phyloP scores from a whole-genome alignment of 2,329 filamentous ascomycete genomes.

The Aspergillus udagawae region DNA sequence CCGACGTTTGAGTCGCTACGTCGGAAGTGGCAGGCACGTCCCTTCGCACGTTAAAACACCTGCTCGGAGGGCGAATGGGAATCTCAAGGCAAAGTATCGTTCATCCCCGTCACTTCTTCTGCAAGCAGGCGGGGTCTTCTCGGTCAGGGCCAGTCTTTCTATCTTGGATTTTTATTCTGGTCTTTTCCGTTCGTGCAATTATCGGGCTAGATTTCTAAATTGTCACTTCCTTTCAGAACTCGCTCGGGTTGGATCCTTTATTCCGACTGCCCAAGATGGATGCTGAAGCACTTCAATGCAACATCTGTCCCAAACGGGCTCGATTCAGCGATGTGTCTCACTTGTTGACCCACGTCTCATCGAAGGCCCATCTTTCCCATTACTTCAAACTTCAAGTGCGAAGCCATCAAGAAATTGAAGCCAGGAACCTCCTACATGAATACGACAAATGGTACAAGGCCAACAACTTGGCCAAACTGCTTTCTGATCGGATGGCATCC shows the following conservation, averaged over 20 bases:
- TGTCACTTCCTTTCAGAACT: constrained; percentile 22
- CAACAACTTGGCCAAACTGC: constrained; percentile 66
- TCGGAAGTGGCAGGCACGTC: background rate
- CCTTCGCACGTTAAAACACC: background rate
- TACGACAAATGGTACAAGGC: constrained; percentile 77
- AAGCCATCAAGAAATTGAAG: constrained; percentile 62
- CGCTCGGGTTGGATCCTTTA: constrained; percentile 9
- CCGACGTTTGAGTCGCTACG: background rate
- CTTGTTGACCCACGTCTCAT: constrained; percentile 84
- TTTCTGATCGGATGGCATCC: constrained; percentile 71
- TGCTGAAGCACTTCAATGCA: constrained; percentile 69
- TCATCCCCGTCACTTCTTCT: constrained; percentile 19
- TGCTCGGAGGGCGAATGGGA: constrained; percentile 1
- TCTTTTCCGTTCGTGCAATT: constrained; percentile 17
- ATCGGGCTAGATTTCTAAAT: constrained; percentile 17
- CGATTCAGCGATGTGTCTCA: constrained; percentile 88
- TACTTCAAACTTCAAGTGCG: constrained; percentile 77
- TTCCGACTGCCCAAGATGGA: constrained; percentile 31
- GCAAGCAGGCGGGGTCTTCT: constrained; percentile 8
- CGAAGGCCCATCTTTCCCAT: constrained; percentile 84
- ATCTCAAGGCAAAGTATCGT: constrained; percentile 9
- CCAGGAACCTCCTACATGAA: constrained; percentile 57
- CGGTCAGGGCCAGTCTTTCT: constrained; percentile 17
- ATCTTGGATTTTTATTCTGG: constrained; percentile 19
- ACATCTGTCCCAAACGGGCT: constrained; percentile 74